Conservation (phyloP, 805 yeast species). For the Candida yuanshanica region DNA sequence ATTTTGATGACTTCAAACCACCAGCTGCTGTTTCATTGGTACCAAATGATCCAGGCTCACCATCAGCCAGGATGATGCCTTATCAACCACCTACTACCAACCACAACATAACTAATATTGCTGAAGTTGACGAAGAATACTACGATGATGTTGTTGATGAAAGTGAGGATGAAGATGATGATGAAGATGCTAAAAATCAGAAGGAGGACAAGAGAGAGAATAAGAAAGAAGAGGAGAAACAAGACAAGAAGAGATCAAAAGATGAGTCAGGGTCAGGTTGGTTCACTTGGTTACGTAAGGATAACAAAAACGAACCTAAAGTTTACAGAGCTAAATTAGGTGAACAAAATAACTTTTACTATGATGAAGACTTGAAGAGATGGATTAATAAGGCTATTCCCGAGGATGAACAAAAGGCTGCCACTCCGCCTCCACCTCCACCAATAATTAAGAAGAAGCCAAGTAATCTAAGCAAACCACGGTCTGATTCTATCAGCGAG, state of each 20-base stretch:
- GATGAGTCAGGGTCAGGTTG: constrained; percentile 27
- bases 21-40: constrained; percentile 7
- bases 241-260: constrained; percentile 14
- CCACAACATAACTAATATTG: constrained; percentile 14
- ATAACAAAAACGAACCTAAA: constrained; percentile 60
- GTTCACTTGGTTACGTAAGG: constrained; percentile 58
- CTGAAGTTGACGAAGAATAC: constrained; percentile 40
- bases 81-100: constrained; percentile 23
- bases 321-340: constrained; percentile 85
- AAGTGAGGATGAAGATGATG: constrained; percentile 32
- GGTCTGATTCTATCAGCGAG: constrained; percentile 28
- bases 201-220: constrained; percentile 15
- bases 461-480: constrained; percentile 31
- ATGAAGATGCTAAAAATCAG: constrained; percentile 19
- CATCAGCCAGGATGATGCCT: constrained; percentile 21
- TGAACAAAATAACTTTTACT: constrained; percentile 64
- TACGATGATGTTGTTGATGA: constrained; percentile 40
- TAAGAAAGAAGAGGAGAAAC: constrained; percentile 18
- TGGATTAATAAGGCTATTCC: constrained; percentile 75
- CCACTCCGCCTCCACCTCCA: constrained; percentile 66
- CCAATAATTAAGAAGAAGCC: constrained; percentile 34
- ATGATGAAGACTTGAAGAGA: constrained; percentile 76
- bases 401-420: constrained; percentile 57
- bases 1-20: constrained; percentile 10
- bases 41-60: constrained; percentile 15